Evolutionary conservation across 306 rosid genomes (phyloP).

Genomic region (Vigna trinervia): DNA sequence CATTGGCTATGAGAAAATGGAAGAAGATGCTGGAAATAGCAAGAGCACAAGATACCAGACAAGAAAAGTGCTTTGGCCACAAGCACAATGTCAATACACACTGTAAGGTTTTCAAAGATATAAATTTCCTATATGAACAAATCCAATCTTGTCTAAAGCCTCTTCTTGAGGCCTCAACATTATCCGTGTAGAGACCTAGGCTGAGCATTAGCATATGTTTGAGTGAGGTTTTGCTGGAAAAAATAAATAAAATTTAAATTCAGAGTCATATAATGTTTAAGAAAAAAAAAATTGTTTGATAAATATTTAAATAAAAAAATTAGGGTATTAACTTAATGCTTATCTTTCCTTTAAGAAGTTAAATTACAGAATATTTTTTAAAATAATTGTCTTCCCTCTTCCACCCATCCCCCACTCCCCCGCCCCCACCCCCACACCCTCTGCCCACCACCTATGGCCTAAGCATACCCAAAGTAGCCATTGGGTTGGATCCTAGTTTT

Average conservation of each 20-base stretch:
- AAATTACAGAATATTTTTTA: too few relatives aligned
- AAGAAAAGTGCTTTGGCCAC: neutral
- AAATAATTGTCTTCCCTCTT: too few relatives aligned
- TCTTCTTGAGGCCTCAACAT: neutral
- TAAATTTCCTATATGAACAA: neutral
- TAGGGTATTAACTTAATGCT: neutral
- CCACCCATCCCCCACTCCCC: too few relatives aligned
- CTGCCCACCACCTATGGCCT: neutral
- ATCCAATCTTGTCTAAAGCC: neutral
- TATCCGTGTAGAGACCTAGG: too few relatives aligned
- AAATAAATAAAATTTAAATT: neutral
- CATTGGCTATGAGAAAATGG: neutral
- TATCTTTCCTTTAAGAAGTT: too few relatives aligned
- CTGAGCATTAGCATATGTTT: neutral
- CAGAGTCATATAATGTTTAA: neutral
- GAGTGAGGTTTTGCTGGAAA: neutral
- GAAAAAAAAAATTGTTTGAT: neutral
- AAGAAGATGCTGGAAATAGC: neutral
- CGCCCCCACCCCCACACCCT: neutral
- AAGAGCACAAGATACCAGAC: neutral
- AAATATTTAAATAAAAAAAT: neutral
- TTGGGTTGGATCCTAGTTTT: neutral
- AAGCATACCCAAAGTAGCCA: neutral
- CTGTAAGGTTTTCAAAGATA: neutral
- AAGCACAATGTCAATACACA: neutral